These are phyloP conservation scores for Phlebiopsis gigantea DNA, from an alignment of 768 basidiomycete genomes.

Conservation along the genomic window DNA sequence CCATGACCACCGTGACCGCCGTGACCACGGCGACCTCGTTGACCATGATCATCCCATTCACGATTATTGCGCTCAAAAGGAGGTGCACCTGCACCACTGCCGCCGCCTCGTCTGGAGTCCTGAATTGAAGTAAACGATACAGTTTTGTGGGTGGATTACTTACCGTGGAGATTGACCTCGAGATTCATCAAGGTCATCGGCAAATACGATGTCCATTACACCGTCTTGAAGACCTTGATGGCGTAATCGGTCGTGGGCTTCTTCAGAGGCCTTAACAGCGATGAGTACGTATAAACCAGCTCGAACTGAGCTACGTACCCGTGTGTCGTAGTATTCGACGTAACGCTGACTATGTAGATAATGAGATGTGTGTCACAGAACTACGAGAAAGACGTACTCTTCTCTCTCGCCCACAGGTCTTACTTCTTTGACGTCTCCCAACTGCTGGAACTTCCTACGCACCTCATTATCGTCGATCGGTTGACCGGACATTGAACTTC, in stretches of 20 bases:
- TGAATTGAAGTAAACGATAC: conserved; percentile 9
- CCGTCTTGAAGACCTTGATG: conserved; percentile 81
- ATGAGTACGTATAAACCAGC: neutral
- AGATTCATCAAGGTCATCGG: conserved; percentile 67
- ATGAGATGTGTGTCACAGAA: neutral
- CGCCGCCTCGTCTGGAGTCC: conserved; percentile 22
- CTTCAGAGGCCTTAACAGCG: conserved; percentile 59
- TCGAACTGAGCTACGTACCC: conserved; percentile 42
- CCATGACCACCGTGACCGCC: conserved; percentile 31
- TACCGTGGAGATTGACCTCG: conserved; percentile 37
- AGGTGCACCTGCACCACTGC: conserved; percentile 8
- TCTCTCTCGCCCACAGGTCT: conserved; percentile 56
- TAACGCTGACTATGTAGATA: conserved; percentile 64
- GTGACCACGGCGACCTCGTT: conserved; percentile 26
- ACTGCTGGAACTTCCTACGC: conserved; percentile 78
- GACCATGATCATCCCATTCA: conserved; percentile 43
- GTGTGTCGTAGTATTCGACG: conserved; percentile 91
- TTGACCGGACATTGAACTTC: conserved; percentile 63
- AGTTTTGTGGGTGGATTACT: neutral
- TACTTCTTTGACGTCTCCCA: conserved; percentile 86
- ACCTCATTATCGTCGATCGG: conserved; percentile 82
- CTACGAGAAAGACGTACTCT: conserved; percentile 39
- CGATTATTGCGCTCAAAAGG: conserved; percentile 28
- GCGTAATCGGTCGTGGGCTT: conserved; percentile 75
- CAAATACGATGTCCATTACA: conserved; percentile 80